Conservation (phyloP, 805 yeast genomes). For the Myxozyma kluyveri region DNA sequence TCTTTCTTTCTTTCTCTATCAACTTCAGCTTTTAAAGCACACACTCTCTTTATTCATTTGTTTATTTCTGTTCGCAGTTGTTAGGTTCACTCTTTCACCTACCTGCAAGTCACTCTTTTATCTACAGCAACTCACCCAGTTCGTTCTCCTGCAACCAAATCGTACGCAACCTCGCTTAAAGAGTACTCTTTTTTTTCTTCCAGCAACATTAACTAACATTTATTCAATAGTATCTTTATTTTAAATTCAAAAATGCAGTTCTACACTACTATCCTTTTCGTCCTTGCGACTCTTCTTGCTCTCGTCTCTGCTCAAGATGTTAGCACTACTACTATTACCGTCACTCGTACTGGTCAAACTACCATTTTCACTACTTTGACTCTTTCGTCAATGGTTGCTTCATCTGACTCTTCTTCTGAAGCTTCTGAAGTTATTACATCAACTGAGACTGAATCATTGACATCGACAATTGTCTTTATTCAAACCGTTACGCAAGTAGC, state of each 20-base stretch:
- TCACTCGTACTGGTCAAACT: conserved; percentile 1
- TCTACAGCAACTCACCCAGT: no score
- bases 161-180: no score
- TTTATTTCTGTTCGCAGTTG: not conserved
- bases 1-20: not conserved
- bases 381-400: not conserved
- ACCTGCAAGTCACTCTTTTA: not conserved
- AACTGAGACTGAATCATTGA: not conserved
- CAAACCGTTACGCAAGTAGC: no score
- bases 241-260: conserved; percentile 10
- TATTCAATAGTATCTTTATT: not conserved
- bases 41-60: conserved; percentile 1
- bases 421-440: not conserved
- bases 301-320: conserved; percentile 10
- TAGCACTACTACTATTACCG: conserved; percentile 9
- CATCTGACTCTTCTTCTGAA: not conserved
- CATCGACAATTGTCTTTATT: no score
- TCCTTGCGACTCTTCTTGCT: conserved; percentile 1
- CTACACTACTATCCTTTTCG: not conserved
- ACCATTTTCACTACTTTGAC: conserved; percentile 8
- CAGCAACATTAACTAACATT: not conserved
- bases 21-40: not conserved
- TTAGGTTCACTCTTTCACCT: not conserved
- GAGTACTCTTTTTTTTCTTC: not conserved
- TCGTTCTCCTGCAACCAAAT: no score